Percentiles rank a stretch among this genome's conserved stretches.
Evolutionary conservation across 345 rosid species (phyloP).

Genomic region (Melastoma malabathricum): DNA sequence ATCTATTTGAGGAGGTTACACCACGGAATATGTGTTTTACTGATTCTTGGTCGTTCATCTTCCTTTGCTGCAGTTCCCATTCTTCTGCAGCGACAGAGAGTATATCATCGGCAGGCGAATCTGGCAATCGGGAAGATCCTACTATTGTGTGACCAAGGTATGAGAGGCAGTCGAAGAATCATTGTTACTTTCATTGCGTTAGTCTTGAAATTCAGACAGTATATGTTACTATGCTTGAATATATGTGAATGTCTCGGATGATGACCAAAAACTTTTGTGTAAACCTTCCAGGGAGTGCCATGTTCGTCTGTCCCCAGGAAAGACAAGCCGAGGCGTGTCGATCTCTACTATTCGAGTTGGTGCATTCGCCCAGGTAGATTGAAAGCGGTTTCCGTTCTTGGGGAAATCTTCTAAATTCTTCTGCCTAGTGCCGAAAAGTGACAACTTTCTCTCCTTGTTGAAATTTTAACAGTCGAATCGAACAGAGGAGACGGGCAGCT

Average conservation of each 20-base stretch:
- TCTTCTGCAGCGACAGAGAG: slow-evolving; percentile 94
- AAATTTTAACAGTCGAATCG: slow-evolving; percentile 62
- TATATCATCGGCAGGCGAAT: slow-evolving; percentile 90
- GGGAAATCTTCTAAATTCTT: background rate
- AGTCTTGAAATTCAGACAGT: too few relatives aligned
- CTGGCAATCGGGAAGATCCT: slow-evolving; percentile 69
- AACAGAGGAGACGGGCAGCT: slow-evolving; percentile 70
- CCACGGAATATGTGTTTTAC: background rate
- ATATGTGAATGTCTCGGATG: too few relatives aligned
- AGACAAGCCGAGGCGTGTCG: slow-evolving; percentile 79
- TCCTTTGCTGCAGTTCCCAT: slow-evolving; percentile 61
- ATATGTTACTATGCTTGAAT: too few relatives aligned
- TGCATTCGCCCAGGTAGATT: slow-evolving; percentile 76
- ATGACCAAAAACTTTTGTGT: background rate
- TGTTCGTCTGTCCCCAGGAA: slow-evolving; percentile 52
- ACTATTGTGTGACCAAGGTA: slow-evolving; percentile 93
- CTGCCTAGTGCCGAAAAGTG: too few relatives aligned
- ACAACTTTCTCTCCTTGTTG: slow-evolving; percentile 4
- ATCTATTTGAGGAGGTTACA: background rate
- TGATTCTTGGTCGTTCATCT: background rate
- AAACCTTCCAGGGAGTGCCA: slow-evolving; percentile 58
- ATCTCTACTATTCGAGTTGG: slow-evolving; percentile 91
- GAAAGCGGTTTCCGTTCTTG: background rate
- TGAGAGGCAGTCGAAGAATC: background rate
- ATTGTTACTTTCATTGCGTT: too few relatives aligned